Percentiles rank a stretch among this genome's conserved stretches.
Conservation (phyloP, 495 filamentous ascomycete genomes). For the Penicillium turbatum region DNA sequence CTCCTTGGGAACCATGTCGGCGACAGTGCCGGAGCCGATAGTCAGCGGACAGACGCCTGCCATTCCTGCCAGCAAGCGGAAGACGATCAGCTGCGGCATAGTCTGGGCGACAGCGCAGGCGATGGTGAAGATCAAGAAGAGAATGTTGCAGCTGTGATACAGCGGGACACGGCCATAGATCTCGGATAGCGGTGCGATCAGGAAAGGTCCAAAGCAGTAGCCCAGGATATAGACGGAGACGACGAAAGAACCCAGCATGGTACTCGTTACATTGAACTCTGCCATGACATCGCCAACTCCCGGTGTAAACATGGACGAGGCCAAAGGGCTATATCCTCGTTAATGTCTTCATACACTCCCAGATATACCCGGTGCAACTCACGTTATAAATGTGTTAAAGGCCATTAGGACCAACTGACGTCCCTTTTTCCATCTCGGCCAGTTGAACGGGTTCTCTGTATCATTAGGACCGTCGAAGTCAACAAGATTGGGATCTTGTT, state of each 20-base stretch:
- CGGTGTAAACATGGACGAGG: constrained; percentile 63
- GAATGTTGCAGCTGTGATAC: constrained; percentile 39
- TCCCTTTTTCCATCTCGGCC: constrained; percentile 48
- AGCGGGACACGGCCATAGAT: constrained; percentile 41
- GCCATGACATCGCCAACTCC: constrained; percentile 49
- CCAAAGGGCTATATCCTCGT: constrained; percentile 35
- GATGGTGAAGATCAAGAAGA: constrained; percentile 45
- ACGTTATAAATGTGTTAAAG: constrained; percentile 55
- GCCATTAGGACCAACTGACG: constrained; percentile 44
- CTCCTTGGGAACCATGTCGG: constrained; percentile 40
- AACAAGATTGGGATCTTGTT: constrained; percentile 21
- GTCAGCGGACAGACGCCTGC: constrained; percentile 42
- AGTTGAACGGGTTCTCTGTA: constrained; percentile 58
- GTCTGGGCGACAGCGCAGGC: constrained; percentile 41
- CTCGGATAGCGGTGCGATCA: constrained; percentile 44
- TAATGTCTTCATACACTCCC: no score
- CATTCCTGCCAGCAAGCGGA: constrained; percentile 44
- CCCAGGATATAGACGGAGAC: constrained; percentile 44
- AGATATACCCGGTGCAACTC: constrained; percentile 8
- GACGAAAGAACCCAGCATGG: constrained; percentile 32
- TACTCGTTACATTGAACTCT: constrained; percentile 47
- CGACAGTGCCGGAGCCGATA: constrained; percentile 44
- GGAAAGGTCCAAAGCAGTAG: constrained; percentile 31
- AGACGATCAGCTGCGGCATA: constrained; percentile 42
- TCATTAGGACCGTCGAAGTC: constrained; percentile 55